phyloP scores from a whole-genome alignment of 1,139 yeast species.

The Scheffersomyces illinoinensis region DNA sequence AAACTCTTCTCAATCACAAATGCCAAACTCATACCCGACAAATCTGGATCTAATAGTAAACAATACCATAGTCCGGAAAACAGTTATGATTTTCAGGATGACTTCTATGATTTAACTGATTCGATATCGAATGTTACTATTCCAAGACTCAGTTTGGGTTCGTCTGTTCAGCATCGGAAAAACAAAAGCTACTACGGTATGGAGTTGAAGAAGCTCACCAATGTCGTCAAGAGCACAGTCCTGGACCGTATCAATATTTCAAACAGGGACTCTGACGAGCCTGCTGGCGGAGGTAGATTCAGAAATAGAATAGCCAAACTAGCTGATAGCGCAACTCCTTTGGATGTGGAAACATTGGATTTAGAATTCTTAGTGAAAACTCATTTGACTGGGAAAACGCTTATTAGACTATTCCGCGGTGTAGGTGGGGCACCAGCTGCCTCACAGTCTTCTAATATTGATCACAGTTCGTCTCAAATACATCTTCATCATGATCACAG shows the following conservation, averaged over 20 bases:
- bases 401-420: slow-evolving; percentile 39
- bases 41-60: slow-evolving; percentile 8
- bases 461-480: slow-evolving; percentile 7
- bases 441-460: not conserved
- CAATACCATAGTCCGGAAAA: not conserved
- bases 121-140: slow-evolving; percentile 4
- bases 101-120: slow-evolving; percentile 2
- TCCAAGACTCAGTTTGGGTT: slow-evolving; percentile 2
- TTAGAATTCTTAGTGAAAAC: slow-evolving; percentile 36
- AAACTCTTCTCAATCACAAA: slow-evolving; percentile 62
- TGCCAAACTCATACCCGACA: slow-evolving; percentile 37
- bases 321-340: slow-evolving; percentile 37
- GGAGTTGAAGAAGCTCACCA: slow-evolving; percentile 62
- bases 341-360: slow-evolving; percentile 47
- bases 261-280: slow-evolving; percentile 29
- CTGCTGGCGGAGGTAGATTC: slow-evolving; percentile 26
- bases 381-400: slow-evolving; percentile 36
- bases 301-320: slow-evolving; percentile 39
- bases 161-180: slow-evolving; percentile 19
- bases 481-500: slow-evolving; percentile 11
- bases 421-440: not conserved
- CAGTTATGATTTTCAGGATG: slow-evolving; percentile 3
- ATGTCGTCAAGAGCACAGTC: slow-evolving; percentile 71
- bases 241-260: slow-evolving; percentile 54
- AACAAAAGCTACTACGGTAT: slow-evolving; percentile 37